Percentiles rank a stretch among this genome's conserved stretches.
Evolutionary conservation across 2,329 filamentous ascomycete species (phyloP).

Genomic region (Nothophaeocryptopus gaeumannii): DNA sequence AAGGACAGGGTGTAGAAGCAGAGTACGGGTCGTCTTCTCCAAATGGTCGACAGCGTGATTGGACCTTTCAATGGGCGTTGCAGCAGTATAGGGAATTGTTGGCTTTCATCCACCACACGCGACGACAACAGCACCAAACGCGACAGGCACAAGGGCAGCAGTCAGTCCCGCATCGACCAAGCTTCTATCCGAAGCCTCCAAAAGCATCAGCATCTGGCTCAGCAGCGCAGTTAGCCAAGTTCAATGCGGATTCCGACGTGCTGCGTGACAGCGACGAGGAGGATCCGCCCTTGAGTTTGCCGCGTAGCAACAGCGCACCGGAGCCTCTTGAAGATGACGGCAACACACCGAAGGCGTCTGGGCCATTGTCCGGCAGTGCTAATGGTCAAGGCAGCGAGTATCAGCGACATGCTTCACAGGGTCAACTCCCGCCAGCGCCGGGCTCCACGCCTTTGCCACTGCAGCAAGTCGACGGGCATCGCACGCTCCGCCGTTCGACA

Average conservation of each 20-base stretch:
- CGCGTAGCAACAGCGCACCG: constrained; percentile 4
- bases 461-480: constrained; percentile 17
- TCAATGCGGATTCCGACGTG: constrained; percentile 6
- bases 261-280: constrained; percentile 8
- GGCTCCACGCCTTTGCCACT: neutral
- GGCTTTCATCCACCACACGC: constrained; percentile 47
- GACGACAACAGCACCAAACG: constrained; percentile 39
- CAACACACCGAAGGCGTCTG: constrained; percentile 15
- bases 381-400: constrained; percentile 24
- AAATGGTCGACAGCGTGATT: constrained; percentile 44
- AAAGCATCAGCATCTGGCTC: constrained; percentile 55
- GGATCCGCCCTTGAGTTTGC: constrained; percentile 10
- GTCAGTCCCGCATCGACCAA: constrained; percentile 49
- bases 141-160: constrained; percentile 41
- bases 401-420: constrained; percentile 23
- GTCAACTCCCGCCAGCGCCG: constrained; percentile 13
- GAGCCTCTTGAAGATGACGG: constrained; percentile 11
- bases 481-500: constrained; percentile 29
- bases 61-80: constrained; percentile 46
- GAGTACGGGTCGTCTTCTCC: constrained; percentile 44
- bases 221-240: constrained; percentile 28
- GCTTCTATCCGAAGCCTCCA: constrained; percentile 61
- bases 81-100: constrained; percentile 50
- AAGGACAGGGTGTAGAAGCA: constrained; percentile 8
- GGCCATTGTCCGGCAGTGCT: constrained; percentile 19